Base-by-base conservation (phyloP, 1,284 basidiomycete genomes). In the Microbotryum scabiosae region DNA sequence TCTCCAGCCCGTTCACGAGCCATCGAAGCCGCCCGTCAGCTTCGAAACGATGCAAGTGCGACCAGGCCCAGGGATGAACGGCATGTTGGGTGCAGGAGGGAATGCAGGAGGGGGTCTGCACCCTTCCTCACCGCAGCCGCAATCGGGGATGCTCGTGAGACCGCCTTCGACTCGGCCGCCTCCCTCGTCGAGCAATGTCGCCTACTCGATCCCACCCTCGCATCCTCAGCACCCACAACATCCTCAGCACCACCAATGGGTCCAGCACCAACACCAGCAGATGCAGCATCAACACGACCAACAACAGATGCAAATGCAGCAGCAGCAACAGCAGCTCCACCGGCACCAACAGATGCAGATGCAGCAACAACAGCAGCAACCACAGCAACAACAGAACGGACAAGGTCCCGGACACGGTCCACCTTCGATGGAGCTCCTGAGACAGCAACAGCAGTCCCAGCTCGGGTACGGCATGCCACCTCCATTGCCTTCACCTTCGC, bases 221-320 rank as follows among this genome's bases (percentile, higher is more conserved):
- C 61, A 66, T 9, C 64, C 64, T 26, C 52, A 48, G 2, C 64
- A 66, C 14, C 64, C 64, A 30, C 59, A 60, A 16, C 64, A 41
- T 41, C 36, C 36, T 41, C 36, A 41, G 10, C 36, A 41, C 36
- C 36, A 66, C 46, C 52, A 54, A 26, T 48, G 28, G 8, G 28
- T 32, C 14, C 62, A 58, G 61, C 53, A 57, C 47, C 54, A 56
- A 0, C 62, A 63, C 18, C 58, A 63, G 26, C 62, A 57, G 25
- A 54, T 59, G 21, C 45, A 51, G 3, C 49, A 54, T 14, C 32
- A 46, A 36, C 55, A 56, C 5, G 23, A 23, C 12, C 43, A 45
- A 26, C 30, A n/a, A 36, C 32, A n/a, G 32, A 16, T 20, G 4
- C 49, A 46, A 30, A 41, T 56, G 28, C 41, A 45, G 28, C 26